Base-by-base conservation (phyloP, 2,329 filamentous ascomycete genomes). In the Stagonosporopsis cucurbitacearum region DNA sequence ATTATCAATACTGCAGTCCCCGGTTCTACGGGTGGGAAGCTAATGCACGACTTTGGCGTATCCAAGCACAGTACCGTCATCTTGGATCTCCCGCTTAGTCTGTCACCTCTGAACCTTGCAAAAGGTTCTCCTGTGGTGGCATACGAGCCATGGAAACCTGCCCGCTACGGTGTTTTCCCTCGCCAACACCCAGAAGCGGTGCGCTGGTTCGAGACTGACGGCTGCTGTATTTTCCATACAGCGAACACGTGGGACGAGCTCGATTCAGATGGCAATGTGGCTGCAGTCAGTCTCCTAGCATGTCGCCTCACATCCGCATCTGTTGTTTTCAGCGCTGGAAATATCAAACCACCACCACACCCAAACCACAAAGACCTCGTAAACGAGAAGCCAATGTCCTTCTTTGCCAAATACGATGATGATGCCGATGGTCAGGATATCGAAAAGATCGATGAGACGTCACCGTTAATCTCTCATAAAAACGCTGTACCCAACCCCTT, bases 21-120 rank as follows among this genome's bases (percentile, higher is more conserved):
- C 0, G 87, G 87, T 0, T 79, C 90, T 23, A 77, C 78, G 4
- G 83, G 83, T 1, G 84, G 87, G 1, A 89, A 88, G 68, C 88
- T 91, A 82, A 91, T 91, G 87, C 88, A 91, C 67, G 88, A 91
- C 69, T 91, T 90, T 72, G 88, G 88, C 13, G 87, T 88, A 1
- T 88, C 87, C 1, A 79, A 75, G 5, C 71, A 68, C 5, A 81
- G 89, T 64, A 89, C 87, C 0, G 75, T 90, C 33, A 88, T 91
- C 51, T 81, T 91, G 74, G 88, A 91, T 64, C 77, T 90, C 9
- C 88, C 88, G 0, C 77, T 91, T 0, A 85, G 84, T 0, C 76
- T 91, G 1, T 84, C 89, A 55, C 87, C 87, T 0, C 68, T 85
- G 36, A 89, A 89, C 54, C 77, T 87, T 25, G 66, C 82, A 1